Evolutionary conservation across 2,329 filamentous ascomycete species (phyloP).

Genomic region (Epichloe gansuensis): DNA sequence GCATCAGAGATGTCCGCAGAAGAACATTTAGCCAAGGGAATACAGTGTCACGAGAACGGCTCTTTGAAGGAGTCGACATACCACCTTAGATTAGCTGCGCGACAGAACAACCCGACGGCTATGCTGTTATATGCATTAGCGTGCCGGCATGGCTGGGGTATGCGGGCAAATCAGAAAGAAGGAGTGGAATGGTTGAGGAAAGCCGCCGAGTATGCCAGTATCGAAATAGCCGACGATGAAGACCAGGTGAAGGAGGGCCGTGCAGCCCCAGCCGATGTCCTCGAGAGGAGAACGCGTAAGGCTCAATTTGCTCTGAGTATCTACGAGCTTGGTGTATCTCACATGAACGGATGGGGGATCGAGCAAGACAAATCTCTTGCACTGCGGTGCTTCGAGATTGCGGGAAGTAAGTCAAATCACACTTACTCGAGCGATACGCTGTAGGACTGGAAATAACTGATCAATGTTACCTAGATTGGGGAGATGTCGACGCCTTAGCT

Average conservation of each 20-base stretch:
- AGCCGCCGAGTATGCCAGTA: constrained; percentile 70
- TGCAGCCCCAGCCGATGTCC: constrained; percentile 38
- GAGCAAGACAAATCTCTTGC: constrained; percentile 82
- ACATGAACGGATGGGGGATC: constrained; percentile 97
- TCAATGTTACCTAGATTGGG: constrained; percentile 51
- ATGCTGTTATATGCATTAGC: constrained; percentile 95
- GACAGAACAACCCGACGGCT: constrained; percentile 73
- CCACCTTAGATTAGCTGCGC: constrained; percentile 79
- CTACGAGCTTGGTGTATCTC: constrained; percentile 90
- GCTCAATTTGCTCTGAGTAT: constrained; percentile 92
- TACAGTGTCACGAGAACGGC: constrained; percentile 78
- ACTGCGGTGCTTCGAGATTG: constrained; percentile 89
- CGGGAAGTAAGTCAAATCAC: constrained; percentile 49
- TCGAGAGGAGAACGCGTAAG: constrained; percentile 69
- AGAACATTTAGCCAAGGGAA: constrained; percentile 80
- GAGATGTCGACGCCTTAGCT: constrained; percentile 83
- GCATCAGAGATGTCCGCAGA: constrained; percentile 65
- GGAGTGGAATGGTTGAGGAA: constrained; percentile 86
- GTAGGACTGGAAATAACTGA: not conserved
- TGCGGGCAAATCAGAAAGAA: constrained; percentile 82
- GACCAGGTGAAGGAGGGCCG: constrained; percentile 50
- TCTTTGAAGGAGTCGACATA: constrained; percentile 90
- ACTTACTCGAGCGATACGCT: no score
- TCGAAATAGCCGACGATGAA: constrained; percentile 76
- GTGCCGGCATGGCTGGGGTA: constrained; percentile 94